Base-by-base conservation (phyloP, 2,329 filamentous ascomycete genomes). In the Cytospora chrysosperma region DNA sequence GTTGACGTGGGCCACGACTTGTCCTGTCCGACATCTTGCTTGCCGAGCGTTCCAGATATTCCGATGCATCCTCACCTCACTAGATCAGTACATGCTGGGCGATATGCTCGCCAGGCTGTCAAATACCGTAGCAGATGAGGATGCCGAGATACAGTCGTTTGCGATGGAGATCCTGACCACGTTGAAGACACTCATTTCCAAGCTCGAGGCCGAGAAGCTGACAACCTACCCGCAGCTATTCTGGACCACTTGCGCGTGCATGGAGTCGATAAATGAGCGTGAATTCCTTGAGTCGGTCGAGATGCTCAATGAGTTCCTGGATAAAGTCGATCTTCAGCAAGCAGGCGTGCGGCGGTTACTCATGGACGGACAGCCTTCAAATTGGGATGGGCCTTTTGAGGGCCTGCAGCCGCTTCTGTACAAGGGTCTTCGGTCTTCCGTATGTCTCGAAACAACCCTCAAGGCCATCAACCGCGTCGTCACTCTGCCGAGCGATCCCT, bases 1-100 rank as follows among this genome's bases (percentile, higher is more conserved):
- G 0, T 79, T 99, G 67, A 93, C 90, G 13, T 99, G 95, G 95
- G 96, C 95, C 12, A 98, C 95, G 0, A 97, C 93, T 4, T 99
- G 96, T 73, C 92, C 95, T 0, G 96, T 99, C 6, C 84, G 94
- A 56, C 95, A 99, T 77, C 81, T 99, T 58, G 95, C 95, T 2
- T 99, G 96, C 73, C 89, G 95, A 30, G 99, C 96, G 0, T 98
- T 99, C 76, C 96, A 99, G 73, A 90, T 99, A 13, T 99, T 97
- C 78, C 86, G 95, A 34, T 98, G 94, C 73, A 93, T 98, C 61
- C 85, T 96, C 30, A 96, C 92, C 19, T 92, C 91, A 0, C 79
- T 98, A 26, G 94, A 99, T 72, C 93, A 96, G 69, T 83, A 88
- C 63, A 99, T 98, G 94, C 84, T 99, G 19, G 93, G 92, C 2